Base-by-base conservation (phyloP, 495 filamentous ascomycete genomes). In the Trichoderma gamsii region DNA sequence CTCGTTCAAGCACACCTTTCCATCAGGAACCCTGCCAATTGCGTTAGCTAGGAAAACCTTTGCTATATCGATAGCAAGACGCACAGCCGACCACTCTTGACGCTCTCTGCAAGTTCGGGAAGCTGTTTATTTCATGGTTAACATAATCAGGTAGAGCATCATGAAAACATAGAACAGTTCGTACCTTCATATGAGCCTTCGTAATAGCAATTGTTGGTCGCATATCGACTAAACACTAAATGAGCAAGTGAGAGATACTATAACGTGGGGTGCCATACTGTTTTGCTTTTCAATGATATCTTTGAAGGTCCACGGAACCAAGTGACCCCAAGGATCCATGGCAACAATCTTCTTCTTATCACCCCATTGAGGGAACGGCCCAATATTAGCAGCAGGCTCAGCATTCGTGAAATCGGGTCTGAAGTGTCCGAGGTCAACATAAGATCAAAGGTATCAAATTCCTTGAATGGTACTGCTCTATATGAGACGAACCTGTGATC, bases 311-410 rank as follows among this genome's bases (percentile, higher is more conserved):
- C 89, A 94, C 18, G 94, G 92, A 6, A 90, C 88, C 69, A 96
- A 81, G 77, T 99, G 95, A 7, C 95, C 95, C 71, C 88, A 89
- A 8, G 95, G 95, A 77, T 99, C 95, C 91, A 99, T 96, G 35
- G 95, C 90, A 29, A 99, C 95, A 69, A 99, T 97, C 82, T 97
- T 97, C 73, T 91, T 94, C 75, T 87, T 86, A 76, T 97, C 92
- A 27, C 82, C 83, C 95, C 95, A 99, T 76, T 93, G 87, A 23
- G 91, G 86, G 74, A 97, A 96, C 43, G 89, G 91, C 0, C 92
- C 92, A 74, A 98, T 90, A 66, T 89, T 86, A 66, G 87, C 92
- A 4, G 92, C 93, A 13, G 95, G 95, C 73, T 97, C 90, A 16
- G 90, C 96, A 80, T 98, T 97, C 69, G 91, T 94, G 78, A 96